Conservation (phyloP, 257 asterid species). For the Nicotiana paniculata region DNA sequence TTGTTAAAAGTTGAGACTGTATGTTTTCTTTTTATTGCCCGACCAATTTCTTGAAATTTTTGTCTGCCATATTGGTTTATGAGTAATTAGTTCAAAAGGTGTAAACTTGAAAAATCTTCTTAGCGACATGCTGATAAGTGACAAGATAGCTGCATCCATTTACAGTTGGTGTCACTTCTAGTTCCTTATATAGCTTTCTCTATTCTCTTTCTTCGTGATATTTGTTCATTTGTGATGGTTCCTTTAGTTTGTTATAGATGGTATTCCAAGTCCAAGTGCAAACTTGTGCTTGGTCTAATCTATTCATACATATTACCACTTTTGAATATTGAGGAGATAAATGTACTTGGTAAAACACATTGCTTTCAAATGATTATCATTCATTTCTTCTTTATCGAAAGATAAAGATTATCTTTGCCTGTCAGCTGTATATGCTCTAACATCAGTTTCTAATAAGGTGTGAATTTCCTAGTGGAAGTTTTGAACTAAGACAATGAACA, state of each 20-base stretch:
- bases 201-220: background rate
- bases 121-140: background rate
- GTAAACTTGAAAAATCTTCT: slow-evolving; percentile 11
- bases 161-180: background rate
- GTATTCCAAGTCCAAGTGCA: background rate
- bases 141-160: background rate
- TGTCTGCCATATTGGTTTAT: slow-evolving; percentile 16
- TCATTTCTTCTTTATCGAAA: background rate
- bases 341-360: background rate
- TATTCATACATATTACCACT: background rate
- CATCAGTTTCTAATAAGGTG: slow-evolving; percentile 2
- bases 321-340: background rate
- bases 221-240: background rate
- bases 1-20: slow-evolving; percentile 53
- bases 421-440: background rate
- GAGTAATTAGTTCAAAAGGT: slow-evolving; percentile 21
- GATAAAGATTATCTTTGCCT: background rate
- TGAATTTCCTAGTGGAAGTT: background rate
- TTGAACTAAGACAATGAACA: background rate
- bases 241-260: background rate
- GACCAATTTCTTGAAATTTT: slow-evolving; percentile 7
- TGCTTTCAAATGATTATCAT: background rate
- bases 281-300: background rate
- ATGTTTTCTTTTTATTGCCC: slow-evolving; percentile 14
- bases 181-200: background rate